phyloP scores from a whole-genome alignment of 169 alveolate species.

The Eimeria mitis region DNA sequence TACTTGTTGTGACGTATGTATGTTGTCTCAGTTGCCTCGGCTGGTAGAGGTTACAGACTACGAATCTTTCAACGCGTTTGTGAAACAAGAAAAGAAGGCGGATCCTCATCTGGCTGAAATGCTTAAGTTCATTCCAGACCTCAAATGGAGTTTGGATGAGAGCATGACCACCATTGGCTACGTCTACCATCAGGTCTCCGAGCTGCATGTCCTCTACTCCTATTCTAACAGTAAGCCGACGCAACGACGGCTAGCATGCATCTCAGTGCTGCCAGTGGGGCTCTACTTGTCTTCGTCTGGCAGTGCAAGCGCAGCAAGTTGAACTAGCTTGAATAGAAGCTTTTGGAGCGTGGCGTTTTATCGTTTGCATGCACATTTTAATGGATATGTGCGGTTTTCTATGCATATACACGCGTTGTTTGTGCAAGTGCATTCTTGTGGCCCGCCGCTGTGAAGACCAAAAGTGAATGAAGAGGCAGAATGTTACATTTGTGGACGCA shows the following conservation, averaged over 20 bases:
- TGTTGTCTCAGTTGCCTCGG: slow-evolving; percentile 38
- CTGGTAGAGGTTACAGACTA: slow-evolving; percentile 65
- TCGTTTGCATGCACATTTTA: background rate
- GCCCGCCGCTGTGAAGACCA: background rate
- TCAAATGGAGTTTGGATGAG: slow-evolving; percentile 59
- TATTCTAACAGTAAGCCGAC: slow-evolving; percentile 61
- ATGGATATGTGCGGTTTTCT: background rate
- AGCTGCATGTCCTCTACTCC: slow-evolving; percentile 75
- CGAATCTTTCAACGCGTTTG: slow-evolving; percentile 58
- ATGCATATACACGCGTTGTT: background rate
- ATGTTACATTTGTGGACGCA: background rate
- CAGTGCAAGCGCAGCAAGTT: background rate
- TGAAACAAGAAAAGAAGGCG: slow-evolving; percentile 48
- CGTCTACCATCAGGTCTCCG: slow-evolving; percentile 75
- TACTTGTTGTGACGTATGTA: background rate
- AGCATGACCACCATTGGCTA: slow-evolving; percentile 55
- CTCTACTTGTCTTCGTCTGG: background rate
- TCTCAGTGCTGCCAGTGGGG: background rate
- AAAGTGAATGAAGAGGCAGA: background rate
- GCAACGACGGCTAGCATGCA: background rate
- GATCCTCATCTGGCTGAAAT: slow-evolving; percentile 63
- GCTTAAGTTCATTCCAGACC: slow-evolving; percentile 74
- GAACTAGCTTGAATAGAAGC: background rate
- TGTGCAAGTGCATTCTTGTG: background rate
- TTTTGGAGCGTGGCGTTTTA: background rate